Evolutionary conservation across 768 basidiomycete species (phyloP).

Genomic region (Pleurotus giganteus): DNA sequence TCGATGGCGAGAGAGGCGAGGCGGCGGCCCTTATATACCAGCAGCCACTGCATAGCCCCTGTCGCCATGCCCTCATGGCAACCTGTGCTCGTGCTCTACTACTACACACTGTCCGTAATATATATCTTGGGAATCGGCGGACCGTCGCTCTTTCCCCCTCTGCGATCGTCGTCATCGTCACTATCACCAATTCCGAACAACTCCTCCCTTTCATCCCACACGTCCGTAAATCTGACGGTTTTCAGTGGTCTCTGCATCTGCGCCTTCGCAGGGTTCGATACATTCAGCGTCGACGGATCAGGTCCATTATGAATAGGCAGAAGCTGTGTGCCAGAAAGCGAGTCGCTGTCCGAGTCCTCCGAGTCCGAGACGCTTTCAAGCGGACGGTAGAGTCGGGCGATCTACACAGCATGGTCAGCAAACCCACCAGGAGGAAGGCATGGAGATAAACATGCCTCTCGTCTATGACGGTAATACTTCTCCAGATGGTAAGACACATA

Average conservation of each 20-base stretch:
- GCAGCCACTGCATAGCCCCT: too few species aligned
- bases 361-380: constrained; percentile 44
- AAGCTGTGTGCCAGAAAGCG: constrained; percentile 46
- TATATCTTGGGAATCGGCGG: constrained; percentile 1
- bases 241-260: not conserved
- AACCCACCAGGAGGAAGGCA: not conserved
- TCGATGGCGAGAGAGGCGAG: constrained; percentile 1
- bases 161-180: not conserved
- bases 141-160: not conserved
- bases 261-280: not conserved
- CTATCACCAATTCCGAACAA: constrained; percentile 4
- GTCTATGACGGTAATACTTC: constrained; percentile 70
- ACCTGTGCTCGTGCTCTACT: too few species aligned
- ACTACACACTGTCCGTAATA: not conserved
- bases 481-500: constrained; percentile 67
- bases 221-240: constrained; percentile 1
- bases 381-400: constrained; percentile 75
- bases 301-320: constrained; percentile 48
- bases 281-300: not conserved
- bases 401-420: constrained; percentile 37
- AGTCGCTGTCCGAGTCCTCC: constrained; percentile 54
- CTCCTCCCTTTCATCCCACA: constrained; percentile 4
- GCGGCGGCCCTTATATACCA: constrained; percentile 10
- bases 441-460: constrained; percentile 52
- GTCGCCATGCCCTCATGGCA: too few species aligned